These are phyloP conservation scores for Podochytrium sp. DNA, from an alignment of 192 early-diverging fungal genomes.

Conservation along the genomic window DNA sequence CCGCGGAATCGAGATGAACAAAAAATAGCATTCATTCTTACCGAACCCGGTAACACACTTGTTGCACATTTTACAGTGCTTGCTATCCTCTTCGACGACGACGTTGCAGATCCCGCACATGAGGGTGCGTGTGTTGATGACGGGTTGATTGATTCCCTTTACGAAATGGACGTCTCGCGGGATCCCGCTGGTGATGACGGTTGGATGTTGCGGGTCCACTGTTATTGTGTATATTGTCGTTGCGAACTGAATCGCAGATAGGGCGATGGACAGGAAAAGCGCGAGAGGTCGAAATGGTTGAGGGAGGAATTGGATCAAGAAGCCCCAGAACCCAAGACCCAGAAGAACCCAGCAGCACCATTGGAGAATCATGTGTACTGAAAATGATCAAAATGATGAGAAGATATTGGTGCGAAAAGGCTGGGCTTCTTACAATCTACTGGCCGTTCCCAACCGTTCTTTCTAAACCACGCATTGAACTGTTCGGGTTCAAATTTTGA, in stretches of 20 bases:
- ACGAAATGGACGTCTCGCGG: conserved; percentile 51
- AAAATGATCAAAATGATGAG: neutral
- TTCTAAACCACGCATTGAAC: conserved; percentile 49
- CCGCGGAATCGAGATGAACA: neutral
- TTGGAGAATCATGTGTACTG: conserved; percentile 32
- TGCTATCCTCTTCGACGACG: conserved; percentile 38
- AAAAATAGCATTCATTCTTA: neutral
- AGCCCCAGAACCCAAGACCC: conserved; percentile 37
- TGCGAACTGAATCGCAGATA: conserved; percentile 22
- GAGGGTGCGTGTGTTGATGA: conserved; percentile 48
- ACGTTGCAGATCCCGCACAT: conserved; percentile 56
- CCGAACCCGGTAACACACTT: conserved; percentile 53
- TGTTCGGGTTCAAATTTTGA: conserved; percentile 28
- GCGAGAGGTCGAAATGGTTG: conserved; percentile 1
- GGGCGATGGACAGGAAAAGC: conserved; percentile 14
- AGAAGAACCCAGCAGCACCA: conserved; percentile 41
- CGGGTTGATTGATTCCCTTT: conserved; percentile 48
- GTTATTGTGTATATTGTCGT: conserved; percentile 43
- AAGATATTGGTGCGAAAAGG: neutral
- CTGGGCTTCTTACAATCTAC: conserved; percentile 36
- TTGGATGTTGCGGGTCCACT: conserved; percentile 45
- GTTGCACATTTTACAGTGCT: conserved; percentile 61
- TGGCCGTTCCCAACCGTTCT: conserved; percentile 43
- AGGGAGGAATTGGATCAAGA: conserved; percentile 32
- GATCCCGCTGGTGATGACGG: conserved; percentile 29